Base-by-base conservation (phyloP, 345 rosid species). In the Aurinia saxatilis region DNA sequence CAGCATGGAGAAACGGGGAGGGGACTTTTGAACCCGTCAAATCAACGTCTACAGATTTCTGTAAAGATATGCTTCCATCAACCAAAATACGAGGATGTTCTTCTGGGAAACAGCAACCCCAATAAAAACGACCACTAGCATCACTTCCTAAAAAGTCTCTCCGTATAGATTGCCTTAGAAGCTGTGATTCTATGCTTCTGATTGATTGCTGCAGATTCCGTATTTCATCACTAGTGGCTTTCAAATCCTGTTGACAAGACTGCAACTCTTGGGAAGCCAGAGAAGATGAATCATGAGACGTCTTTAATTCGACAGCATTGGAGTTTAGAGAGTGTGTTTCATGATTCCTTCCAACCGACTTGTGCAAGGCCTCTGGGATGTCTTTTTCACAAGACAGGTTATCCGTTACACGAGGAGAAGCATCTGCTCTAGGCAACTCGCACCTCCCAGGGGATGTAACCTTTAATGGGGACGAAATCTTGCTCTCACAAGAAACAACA, bases 71-170 rank as follows among this genome's bases (percentile, higher is more conserved):
- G 80, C 86, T 84, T 75, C 82, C 84, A 75, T 87, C 97, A 71
- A 84, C 96, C 65, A 85, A 59, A 74, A 93, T 62, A 68, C 34
- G 77, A 25, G 81, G 83, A 79, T 64, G 60, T 59, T 77, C 74
- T 18, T 73, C 80, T 8, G 73, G 85, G 47, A 73, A 61, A 33
- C 77, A 78, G 56, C 91, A 85, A 76, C 81, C 79, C 96, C 95
- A 93, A 71, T 93, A 93, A 55, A 93, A 59, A 46, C 85, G 90
- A 71, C 91, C 90, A 55, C 74, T 48, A 60, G 90, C 80, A 81
- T 93, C 99, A 51, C 68, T 65, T n/a, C 99, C 99, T 82, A 90
- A 67, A 78, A 84, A 84, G 56, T 93, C 91, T 75, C 81, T 81
- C 31, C 97, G 86, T 37, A 84, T 47, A 47, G 95, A 79, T 65